Evolutionary conservation across 1,139 yeast species (phyloP), one percentile per base, ranked within the genome.

Genomic region (Candida frijolesensis): DNA sequence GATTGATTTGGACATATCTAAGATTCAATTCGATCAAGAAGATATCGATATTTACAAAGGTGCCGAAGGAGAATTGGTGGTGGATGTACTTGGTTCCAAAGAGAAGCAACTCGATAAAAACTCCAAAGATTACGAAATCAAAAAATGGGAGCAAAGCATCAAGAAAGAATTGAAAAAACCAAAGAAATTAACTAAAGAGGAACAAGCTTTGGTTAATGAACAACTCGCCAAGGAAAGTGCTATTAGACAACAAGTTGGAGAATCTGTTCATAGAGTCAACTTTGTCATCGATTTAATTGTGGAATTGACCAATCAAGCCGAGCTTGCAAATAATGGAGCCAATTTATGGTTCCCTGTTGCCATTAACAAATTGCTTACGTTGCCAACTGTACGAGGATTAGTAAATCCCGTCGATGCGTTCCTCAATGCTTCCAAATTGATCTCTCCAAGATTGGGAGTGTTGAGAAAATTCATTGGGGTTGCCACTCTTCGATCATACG

Each of bases 91-190:
- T 47, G 64, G 61, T 29, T 49, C 51, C 32, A 70, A 70, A 43
- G 72, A 74, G 45, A 72, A 76, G 59, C 64, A 60, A 1, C 67
- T 66, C 29, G 74, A 73, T 53, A 89, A 87, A 61, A 89, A 89
- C 62, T 70, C 87, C 3, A 89, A 84, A 62, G 97, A 91, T 60
- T 89, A 89, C 62, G 96, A 89, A 59, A 88, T 91, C 14, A 76
- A 82, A 55, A 85, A 89, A 62, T 94, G 99, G 98, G 99, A 94
- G 65, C 92, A 87, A 60, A 80, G 81, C 47, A 80, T 94, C 44
- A 82, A 92, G 59, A 83, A 83, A 57, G 94, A 89, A 62, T 75
- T 90, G 51, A 67, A 68, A 46, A 57, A 53, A 5, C 66, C 64
- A 4, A 83, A 79, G 67, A 87, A 86, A 60, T 72, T 86, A 46